phyloP scores from a whole-genome alignment of 371 early-diverging fungal genomes.

The Mortierella sp. region DNA sequence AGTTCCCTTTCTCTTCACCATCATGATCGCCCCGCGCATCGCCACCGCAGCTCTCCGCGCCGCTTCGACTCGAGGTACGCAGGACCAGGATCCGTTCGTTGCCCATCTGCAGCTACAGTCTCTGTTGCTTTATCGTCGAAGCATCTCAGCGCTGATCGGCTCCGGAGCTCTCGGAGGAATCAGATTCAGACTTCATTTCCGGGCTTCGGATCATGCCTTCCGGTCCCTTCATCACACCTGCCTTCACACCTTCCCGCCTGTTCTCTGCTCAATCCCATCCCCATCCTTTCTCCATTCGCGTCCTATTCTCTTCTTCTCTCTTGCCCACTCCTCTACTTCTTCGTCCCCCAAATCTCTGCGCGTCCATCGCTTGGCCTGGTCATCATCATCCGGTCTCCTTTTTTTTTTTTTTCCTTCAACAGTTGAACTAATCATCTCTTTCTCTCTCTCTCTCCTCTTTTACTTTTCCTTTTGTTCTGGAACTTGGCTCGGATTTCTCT shows the following conservation, averaged over 20 bases:
- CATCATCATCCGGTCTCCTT: conserved; percentile 1
- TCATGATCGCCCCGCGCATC: conserved; percentile 51
- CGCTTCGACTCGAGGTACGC: conserved; percentile 52
- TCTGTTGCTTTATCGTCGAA: not conserved
- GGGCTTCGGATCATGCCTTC: too few relatives aligned
- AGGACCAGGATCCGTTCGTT: too few relatives aligned
- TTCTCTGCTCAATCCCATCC: too few relatives aligned
- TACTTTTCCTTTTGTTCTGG: not conserved
- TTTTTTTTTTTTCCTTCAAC: too few relatives aligned
- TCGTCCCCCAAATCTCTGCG: not conserved
- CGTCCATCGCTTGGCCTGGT: not conserved
- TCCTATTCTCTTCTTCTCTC: too few relatives aligned
- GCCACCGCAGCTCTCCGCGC: conserved; percentile 49
- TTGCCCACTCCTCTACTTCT: not conserved
- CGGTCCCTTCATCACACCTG: too few relatives aligned
- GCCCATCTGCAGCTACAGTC: not conserved
- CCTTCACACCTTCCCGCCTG: too few relatives aligned
- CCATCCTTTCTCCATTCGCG: too few relatives aligned
- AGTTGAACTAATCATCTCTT: conserved; percentile 20
- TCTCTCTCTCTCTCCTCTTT: conserved; percentile 2
- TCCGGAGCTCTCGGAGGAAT: too few relatives aligned
- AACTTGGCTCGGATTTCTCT: too few relatives aligned
- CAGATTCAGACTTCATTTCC: too few relatives aligned
- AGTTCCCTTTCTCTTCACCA: conserved; percentile 12
- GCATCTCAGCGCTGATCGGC: not conserved